Conservation (phyloP, 129 eudicot genomes). For the Apium graveolens region DNA sequence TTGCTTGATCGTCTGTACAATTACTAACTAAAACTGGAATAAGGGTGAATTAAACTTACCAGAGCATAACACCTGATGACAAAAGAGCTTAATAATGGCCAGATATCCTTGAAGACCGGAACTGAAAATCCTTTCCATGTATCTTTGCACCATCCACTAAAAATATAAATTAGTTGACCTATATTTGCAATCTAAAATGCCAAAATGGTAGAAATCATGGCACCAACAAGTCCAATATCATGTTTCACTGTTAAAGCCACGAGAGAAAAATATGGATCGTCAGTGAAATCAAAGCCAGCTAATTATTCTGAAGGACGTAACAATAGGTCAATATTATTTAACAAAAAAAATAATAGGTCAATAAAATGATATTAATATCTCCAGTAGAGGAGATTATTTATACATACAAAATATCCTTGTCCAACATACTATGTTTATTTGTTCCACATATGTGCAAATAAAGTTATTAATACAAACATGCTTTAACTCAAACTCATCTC, state of each 20-base stretch:
- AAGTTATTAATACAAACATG: too few species aligned
- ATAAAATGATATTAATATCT: too few species aligned
- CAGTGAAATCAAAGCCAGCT: constrained; percentile 31
- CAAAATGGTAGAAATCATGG: constrained; percentile 34
- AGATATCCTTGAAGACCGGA: constrained; percentile 39
- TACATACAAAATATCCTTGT: too few species aligned
- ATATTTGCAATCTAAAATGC: constrained; percentile 43
- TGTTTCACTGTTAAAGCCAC: constrained; percentile 35
- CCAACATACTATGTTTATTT: too few species aligned
- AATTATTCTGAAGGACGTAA: too few species aligned
- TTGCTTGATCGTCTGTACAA: neutral
- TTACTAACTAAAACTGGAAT: too few species aligned
- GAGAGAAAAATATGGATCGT: constrained; percentile 31
- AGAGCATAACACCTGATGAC: constrained; percentile 53
- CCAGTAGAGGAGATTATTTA: too few species aligned
- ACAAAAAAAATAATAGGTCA: too few species aligned
- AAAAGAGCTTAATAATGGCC: constrained; percentile 41
- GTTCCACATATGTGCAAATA: too few species aligned
- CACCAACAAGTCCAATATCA: constrained; percentile 35
- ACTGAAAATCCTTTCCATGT: constrained; percentile 47
- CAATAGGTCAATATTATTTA: too few species aligned
- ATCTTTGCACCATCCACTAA: constrained; percentile 40
- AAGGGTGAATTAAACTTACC: too few species aligned
- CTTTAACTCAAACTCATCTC: too few species aligned
- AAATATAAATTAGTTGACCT: constrained; percentile 28